phyloP scores from a whole-genome alignment of 805 yeast genomes.

The Candida schatavii region DNA sequence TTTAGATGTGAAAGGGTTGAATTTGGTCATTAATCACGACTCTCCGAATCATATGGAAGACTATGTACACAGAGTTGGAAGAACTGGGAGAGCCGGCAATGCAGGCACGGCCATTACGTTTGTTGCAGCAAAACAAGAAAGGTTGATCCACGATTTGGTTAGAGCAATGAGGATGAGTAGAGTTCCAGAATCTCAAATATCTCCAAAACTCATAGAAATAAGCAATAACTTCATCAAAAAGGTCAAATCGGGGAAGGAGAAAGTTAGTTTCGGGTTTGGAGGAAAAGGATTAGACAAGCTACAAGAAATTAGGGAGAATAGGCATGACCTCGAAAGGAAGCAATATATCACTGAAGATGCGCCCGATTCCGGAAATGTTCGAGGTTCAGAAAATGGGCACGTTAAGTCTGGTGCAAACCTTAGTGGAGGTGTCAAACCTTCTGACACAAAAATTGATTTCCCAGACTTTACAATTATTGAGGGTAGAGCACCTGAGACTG shows the following conservation, averaged over 20 bases:
- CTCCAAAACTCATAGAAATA: constrained; percentile 47
- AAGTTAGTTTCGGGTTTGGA: constrained; percentile 77
- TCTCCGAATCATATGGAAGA: constrained; percentile 90
- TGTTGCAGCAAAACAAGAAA: constrained; percentile 57
- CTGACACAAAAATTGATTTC: constrained; percentile 17
- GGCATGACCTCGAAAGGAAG: constrained; percentile 47
- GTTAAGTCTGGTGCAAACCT: background rate
- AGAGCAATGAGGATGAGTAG: constrained; percentile 63
- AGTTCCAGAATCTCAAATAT: constrained; percentile 41
- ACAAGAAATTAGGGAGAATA: constrained; percentile 56
- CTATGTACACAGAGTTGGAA: constrained; percentile 92
- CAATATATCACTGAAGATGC: constrained; percentile 44
- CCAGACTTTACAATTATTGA: constrained; percentile 49
- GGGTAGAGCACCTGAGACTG: constrained; percentile 50
- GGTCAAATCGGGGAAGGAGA: constrained; percentile 63
- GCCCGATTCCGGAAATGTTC: constrained; percentile 11
- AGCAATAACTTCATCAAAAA: constrained; percentile 57
- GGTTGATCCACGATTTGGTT: constrained; percentile 65
- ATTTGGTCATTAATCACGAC: constrained; percentile 69
- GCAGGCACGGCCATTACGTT: constrained; percentile 64
- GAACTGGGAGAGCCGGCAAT: constrained; percentile 91
- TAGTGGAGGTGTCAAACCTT: background rate
- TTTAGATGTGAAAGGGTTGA: constrained; percentile 82
- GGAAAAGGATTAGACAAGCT: constrained; percentile 87
- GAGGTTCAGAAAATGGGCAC: constrained; percentile 6